Percentiles rank a stretch among this genome's conserved stretches.
Conservation (phyloP, 768 basidiomycete genomes). For the Trametes sanguinea region DNA sequence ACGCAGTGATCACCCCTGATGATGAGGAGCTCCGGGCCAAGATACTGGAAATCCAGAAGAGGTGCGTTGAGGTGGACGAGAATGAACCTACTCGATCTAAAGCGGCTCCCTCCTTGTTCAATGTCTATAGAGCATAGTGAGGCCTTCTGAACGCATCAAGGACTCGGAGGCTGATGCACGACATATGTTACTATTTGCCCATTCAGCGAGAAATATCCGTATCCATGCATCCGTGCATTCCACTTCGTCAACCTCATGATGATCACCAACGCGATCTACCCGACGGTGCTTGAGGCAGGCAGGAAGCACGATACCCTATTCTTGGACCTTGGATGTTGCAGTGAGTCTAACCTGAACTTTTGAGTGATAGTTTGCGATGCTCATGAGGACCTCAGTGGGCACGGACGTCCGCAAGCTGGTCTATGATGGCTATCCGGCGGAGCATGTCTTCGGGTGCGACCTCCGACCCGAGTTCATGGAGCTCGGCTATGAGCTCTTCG, state of each 20-base stretch:
- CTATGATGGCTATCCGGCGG: conserved; percentile 34
- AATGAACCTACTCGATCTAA: too few relatives aligned
- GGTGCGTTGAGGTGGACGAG: conserved; percentile 15
- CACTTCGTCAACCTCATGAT: conserved; percentile 36
- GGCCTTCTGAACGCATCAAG: background rate
- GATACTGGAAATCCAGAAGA: conserved; percentile 32
- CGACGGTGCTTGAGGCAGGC: conserved; percentile 28
- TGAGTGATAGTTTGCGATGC: too few relatives aligned
- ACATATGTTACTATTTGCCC: too few relatives aligned
- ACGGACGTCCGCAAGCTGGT: conserved; percentile 38
- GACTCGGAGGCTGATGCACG: too few relatives aligned
- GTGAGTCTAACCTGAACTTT: conserved; percentile 23
- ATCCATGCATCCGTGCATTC: conserved; percentile 37
- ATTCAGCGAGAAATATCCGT: conserved; percentile 32
- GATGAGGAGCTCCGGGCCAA: conserved; percentile 27
- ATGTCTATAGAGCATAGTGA: conserved; percentile 31
- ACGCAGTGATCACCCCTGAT: conserved; percentile 25
- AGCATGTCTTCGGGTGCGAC: conserved; percentile 33
- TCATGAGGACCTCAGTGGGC: conserved; percentile 30
- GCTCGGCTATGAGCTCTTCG: conserved; percentile 33
- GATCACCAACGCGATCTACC: conserved; percentile 30
- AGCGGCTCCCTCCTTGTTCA: too few relatives aligned
- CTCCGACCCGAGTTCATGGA: conserved; percentile 34
- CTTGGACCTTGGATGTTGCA: conserved; percentile 38
- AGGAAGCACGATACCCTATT: conserved; percentile 28